Conservation (phyloP, 1,284 basidiomycete species). For the Gymnopus androsaceus region DNA sequence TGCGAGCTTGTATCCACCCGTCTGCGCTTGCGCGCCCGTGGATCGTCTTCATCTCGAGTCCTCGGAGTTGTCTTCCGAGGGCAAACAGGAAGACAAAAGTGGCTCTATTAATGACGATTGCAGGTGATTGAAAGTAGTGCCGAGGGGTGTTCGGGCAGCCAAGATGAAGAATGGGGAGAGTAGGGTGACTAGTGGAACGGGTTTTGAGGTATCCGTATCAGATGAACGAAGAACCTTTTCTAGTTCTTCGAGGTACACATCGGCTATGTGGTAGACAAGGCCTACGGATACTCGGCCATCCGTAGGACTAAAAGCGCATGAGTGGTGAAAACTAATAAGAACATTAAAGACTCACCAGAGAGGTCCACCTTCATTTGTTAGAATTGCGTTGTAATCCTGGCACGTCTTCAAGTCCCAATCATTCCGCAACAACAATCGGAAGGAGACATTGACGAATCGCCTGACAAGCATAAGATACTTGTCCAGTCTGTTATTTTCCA, state of each 20-base stretch:
- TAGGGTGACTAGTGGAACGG: conserved; percentile 60
- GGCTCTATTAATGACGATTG: conserved; percentile 68
- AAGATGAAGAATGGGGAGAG: conserved; percentile 71
- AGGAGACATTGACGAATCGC: conserved; percentile 83
- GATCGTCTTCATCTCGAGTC: conserved; percentile 37
- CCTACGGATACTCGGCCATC: conserved; percentile 79
- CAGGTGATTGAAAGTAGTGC: conserved; percentile 68
- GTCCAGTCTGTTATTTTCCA: conserved; percentile 72
- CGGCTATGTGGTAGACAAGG: conserved; percentile 83
- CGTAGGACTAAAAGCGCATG: conserved; percentile 51
- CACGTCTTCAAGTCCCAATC: conserved; percentile 67
- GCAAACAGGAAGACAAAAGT: conserved; percentile 46
- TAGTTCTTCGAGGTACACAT: conserved; percentile 91
- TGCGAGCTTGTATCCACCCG: conserved; percentile 31
- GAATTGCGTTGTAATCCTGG: conserved; percentile 66
- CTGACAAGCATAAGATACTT: conserved; percentile 97
- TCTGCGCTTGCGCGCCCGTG: conserved; percentile 43
- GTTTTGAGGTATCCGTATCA: conserved; percentile 28
- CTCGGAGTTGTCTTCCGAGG: conserved; percentile 32
- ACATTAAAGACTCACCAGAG: conserved; percentile 59
- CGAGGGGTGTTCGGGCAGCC: conserved; percentile 65
- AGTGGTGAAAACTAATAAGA: conserved; percentile 12
- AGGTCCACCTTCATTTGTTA: conserved; percentile 69
- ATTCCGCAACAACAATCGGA: conserved; percentile 73
- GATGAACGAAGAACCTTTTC: conserved; percentile 61